phyloP scores from a whole-genome alignment of 2,329 filamentous ascomycete species.

The Phoma sp. region DNA sequence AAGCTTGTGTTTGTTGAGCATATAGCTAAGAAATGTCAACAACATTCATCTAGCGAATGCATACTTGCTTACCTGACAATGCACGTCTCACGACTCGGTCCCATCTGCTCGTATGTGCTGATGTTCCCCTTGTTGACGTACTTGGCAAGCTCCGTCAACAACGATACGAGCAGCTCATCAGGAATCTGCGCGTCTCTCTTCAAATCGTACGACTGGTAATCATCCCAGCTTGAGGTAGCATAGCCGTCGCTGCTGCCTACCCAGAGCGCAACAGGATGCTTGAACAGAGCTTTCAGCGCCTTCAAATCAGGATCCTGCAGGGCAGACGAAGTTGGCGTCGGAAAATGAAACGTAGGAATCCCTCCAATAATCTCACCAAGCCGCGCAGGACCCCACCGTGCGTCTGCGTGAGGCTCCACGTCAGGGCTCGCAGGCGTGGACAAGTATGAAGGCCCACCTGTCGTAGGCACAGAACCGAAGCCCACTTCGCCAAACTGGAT shows the following conservation, averaged over 20 bases:
- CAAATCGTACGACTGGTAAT: not conserved
- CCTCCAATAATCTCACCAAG: not conserved
- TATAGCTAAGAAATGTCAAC: not conserved
- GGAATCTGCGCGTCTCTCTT: slow-evolving; percentile 5
- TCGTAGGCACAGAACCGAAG: not conserved
- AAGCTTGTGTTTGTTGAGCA: slow-evolving; percentile 14
- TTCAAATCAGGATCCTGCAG: not conserved
- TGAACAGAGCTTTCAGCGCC: not conserved
- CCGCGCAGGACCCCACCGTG: not conserved
- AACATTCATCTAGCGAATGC: not conserved
- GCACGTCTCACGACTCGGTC: slow-evolving; percentile 10
- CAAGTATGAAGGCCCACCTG: not conserved
- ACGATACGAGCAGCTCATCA: slow-evolving; percentile 4
- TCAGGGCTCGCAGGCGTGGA: not conserved
- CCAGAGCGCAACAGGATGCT: slow-evolving; percentile 1
- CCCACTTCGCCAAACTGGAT: not conserved
- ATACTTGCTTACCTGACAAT: slow-evolving; percentile 6
- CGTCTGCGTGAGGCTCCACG: not conserved
- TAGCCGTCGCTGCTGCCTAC: not conserved
- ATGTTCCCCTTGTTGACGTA: not conserved
- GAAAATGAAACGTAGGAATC: not conserved
- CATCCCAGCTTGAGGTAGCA: not conserved
- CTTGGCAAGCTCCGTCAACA: not conserved
- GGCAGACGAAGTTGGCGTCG: not conserved
- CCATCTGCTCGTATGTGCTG: slow-evolving; percentile 10